A percentile compares a stretch with the other conserved stretches of the same genome.
These are phyloP conservation scores for Marasmius fiardii DNA, from an alignment of 1,284 basidiomycete genomes.

Conservation along the genomic window DNA sequence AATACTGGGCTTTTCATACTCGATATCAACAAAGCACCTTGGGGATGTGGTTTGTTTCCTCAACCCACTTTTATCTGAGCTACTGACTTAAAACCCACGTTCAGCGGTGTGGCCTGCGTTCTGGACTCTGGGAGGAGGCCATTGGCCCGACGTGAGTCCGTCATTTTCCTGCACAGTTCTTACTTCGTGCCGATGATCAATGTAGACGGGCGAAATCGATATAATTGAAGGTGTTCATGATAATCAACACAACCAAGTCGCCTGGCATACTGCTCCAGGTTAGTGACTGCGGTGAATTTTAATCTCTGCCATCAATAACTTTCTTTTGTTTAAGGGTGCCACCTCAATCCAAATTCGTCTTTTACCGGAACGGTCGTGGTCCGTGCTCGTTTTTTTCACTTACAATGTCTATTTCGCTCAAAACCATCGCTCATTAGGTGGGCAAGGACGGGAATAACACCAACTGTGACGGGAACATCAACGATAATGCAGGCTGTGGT, in stretches of 20 bases:
- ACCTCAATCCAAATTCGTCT: constrained; percentile 37
- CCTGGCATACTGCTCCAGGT: constrained; percentile 67
- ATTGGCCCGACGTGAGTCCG: constrained; percentile 50
- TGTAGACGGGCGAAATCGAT: constrained; percentile 73
- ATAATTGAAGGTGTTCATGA: constrained; percentile 79
- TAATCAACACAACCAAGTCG: constrained; percentile 73
- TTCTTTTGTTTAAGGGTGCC: constrained; percentile 35
- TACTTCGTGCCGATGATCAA: neutral
- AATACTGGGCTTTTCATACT: constrained; percentile 69
- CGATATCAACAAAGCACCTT: constrained; percentile 64
- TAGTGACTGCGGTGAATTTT: constrained; percentile 1
- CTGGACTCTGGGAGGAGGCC: constrained; percentile 52
- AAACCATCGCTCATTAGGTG: constrained; percentile 22
- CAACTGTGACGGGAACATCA: constrained; percentile 50
- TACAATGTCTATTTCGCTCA: neutral
- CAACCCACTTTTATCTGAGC: constrained; percentile 1
- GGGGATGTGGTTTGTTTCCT: constrained; percentile 60
- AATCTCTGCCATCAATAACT: neutral
- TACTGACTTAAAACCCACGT: constrained; percentile 4
- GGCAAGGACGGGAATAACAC: constrained; percentile 41
- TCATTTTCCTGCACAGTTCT: neutral
- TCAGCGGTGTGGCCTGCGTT: constrained; percentile 67
- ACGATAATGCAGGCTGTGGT: constrained; percentile 64
- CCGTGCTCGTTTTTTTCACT: constrained; percentile 19
- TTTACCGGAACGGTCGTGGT: constrained; percentile 61